Conservation (phyloP, 1,284 basidiomycete genomes). For the Fomitopsis schrenkii region DNA sequence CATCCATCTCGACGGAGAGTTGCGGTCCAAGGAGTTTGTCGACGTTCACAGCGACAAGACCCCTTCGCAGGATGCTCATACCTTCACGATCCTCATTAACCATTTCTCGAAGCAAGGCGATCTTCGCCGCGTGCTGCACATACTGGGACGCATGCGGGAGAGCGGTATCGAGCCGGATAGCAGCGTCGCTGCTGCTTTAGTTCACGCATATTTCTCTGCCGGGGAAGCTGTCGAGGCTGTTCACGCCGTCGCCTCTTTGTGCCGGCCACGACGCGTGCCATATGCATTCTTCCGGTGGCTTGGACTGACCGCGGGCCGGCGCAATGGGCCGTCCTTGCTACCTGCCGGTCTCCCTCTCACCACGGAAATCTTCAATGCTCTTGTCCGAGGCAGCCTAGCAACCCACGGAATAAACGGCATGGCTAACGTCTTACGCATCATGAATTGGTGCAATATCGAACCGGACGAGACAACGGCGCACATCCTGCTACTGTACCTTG, state of each 20-base stretch:
- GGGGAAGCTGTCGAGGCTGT: conserved; percentile 45
- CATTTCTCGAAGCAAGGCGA: conserved; percentile 45
- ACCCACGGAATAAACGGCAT: conserved; percentile 44
- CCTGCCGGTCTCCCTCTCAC: conserved; percentile 29
- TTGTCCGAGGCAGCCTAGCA: conserved; percentile 45
- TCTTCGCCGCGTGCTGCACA: conserved; percentile 38
- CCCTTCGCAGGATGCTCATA: conserved; percentile 41
- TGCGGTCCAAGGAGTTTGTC: conserved; percentile 4
- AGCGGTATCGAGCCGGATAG: conserved; percentile 42
- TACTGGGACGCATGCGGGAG: conserved; percentile 45
- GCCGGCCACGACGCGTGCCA: conserved; percentile 26
- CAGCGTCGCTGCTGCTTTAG: conserved; percentile 45
- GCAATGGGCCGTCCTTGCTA: conserved; percentile 7
- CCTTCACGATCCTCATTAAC: conserved; percentile 63
- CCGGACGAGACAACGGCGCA: conserved; percentile 52
- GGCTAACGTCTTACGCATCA: conserved; percentile 43
- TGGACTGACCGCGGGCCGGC: conserved; percentile 6
- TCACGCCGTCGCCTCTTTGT: conserved; percentile 43
- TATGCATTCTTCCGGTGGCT: conserved; percentile 20
- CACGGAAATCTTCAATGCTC: conserved; percentile 52
- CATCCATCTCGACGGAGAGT: conserved; percentile 29
- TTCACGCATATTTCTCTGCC: conserved; percentile 49
- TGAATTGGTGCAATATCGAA: conserved; percentile 43
- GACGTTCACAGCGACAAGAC: background rate
- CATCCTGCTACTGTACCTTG: conserved; percentile 49